A percentile compares a stretch with the other conserved stretches of the same genome.
phyloP scores from a whole-genome alignment of 768 basidiomycete species.

The Macrocybe gigantea region DNA sequence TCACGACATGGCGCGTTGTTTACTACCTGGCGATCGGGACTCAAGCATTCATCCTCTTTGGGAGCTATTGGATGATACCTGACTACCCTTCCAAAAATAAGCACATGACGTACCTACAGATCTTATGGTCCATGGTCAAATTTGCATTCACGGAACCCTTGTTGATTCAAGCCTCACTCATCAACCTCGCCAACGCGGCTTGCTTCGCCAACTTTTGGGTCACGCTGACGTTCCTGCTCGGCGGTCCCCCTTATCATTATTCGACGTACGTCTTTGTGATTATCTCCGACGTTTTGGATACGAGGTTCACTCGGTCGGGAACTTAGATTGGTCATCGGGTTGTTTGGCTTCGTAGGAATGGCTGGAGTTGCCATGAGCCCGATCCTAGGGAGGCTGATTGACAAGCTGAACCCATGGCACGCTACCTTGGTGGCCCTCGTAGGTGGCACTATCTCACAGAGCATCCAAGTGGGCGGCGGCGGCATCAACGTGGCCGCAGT shows the following conservation, averaged over 20 bases:
- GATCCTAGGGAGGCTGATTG: conserved; percentile 58
- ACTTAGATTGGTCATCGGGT: conserved; percentile 51
- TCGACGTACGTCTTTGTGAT: conserved; percentile 46
- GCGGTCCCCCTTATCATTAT: conserved; percentile 67
- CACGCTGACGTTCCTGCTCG: conserved; percentile 74
- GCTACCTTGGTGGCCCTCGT: conserved; percentile 51
- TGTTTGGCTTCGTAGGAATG: conserved; percentile 70
- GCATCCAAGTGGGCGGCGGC: conserved; percentile 53
- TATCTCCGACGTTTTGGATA: not conserved
- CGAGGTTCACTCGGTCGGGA: conserved; percentile 36
- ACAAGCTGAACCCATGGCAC: conserved; percentile 70
- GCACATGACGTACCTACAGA: conserved; percentile 55
- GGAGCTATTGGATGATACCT: conserved; percentile 61
- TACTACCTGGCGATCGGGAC: conserved; percentile 74
- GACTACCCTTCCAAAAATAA: conserved; percentile 76
- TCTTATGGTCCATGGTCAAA: conserved; percentile 70
- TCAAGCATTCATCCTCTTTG: conserved; percentile 49
- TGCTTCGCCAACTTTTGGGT: conserved; percentile 60
- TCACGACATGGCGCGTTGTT: conserved; percentile 61
- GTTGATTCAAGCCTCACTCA: conserved; percentile 59
- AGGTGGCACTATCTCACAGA: conserved; percentile 39
- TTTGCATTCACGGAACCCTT: conserved; percentile 72
- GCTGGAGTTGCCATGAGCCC: conserved; percentile 65
- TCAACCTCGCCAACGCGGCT: conserved; percentile 54
- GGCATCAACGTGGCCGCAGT: conserved; percentile 55